Evolutionary conservation across 2,329 filamentous ascomycete genomes (phyloP).

Genomic region (Hymenoscyphus infarciens): DNA sequence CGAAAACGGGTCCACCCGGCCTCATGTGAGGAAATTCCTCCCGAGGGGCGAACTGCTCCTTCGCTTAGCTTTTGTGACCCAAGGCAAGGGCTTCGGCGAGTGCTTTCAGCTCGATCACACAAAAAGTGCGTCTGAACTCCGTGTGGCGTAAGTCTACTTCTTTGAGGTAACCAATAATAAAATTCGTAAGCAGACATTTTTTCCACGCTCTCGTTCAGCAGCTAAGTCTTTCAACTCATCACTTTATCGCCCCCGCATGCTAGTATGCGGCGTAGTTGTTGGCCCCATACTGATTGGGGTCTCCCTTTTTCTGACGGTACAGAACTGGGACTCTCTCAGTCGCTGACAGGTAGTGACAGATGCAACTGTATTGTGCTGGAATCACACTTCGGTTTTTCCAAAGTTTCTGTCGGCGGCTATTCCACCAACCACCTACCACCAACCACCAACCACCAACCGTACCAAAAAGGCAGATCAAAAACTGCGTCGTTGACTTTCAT

Average conservation of each 20-base stretch:
- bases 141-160: background rate
- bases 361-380: background rate
- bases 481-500: background rate
- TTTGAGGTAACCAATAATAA: background rate
- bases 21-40: background rate
- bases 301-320: background rate
- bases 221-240: background rate
- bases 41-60: background rate
- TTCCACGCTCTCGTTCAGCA: background rate
- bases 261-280: background rate
- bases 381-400: background rate
- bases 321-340: background rate
- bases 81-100: background rate
- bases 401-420: background rate
- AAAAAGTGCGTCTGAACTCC: background rate
- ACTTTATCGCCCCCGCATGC: background rate
- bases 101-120: background rate
- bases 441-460: background rate
- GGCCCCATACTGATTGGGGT: background rate
- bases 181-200: background rate
- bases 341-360: background rate
- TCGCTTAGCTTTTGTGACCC: background rate
- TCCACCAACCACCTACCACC: background rate
- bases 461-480: background rate
- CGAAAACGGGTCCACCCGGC: background rate